Conservation (phyloP, 306 rosid species). For the Myrica gale region DNA sequence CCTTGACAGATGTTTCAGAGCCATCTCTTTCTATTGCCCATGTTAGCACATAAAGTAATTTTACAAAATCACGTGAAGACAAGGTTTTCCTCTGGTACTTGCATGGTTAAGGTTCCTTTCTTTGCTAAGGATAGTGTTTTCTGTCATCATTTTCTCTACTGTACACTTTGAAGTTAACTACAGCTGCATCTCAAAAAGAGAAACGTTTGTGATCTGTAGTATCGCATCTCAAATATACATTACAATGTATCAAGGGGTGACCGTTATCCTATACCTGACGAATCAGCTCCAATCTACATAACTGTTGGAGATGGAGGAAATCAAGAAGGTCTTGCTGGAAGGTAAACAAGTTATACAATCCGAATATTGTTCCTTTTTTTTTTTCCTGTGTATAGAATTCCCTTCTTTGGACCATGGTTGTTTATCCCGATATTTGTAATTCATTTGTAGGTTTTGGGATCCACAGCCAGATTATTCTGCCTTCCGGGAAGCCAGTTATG, state of each 20-base stretch:
- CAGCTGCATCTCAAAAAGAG: neutral
- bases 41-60: neutral
- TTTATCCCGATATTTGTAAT: neutral
- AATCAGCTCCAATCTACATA: slow-evolving; percentile 86
- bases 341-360: slow-evolving; percentile 36
- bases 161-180: neutral
- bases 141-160: neutral
- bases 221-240: slow-evolving; percentile 68
- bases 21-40: neutral
- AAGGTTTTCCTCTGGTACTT: neutral
- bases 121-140: neutral
- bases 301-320: slow-evolving; percentile 99
- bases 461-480: slow-evolving; percentile 98
- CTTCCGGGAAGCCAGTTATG: slow-evolving; percentile 92
- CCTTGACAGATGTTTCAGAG: neutral
- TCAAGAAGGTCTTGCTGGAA: slow-evolving; percentile 95
- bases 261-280: slow-evolving; percentile 60
- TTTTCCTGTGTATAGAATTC: slow-evolving; percentile 15
- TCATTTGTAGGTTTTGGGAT: slow-evolving; percentile 50
- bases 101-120: neutral
- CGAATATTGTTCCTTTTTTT: neutral
- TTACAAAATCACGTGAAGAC: neutral
- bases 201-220: slow-evolving; percentile 43
- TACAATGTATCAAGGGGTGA: slow-evolving; percentile 66
- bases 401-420: neutral